Base-by-base conservation (phyloP, 441 rosid species). In the Erodium moschatum region DNA sequence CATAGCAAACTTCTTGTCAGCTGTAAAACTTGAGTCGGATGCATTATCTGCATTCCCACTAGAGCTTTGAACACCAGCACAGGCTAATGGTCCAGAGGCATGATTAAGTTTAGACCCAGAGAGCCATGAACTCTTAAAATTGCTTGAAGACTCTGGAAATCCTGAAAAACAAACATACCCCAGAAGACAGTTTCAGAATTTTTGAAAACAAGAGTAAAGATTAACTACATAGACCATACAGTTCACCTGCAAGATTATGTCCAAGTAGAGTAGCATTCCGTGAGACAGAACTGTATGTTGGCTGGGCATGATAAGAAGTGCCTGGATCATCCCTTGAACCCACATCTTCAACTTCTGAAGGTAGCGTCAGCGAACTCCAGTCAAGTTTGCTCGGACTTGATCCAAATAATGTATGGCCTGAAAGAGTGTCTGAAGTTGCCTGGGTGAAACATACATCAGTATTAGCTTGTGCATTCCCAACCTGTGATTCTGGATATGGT, bases 291-390 rank as follows among this genome's bases (percentile, higher is more conserved):
- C 27, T 65, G 69, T 24, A 67, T 13, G 38, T 29, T n/a, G 75
- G 65, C 67, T 70, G 79, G 38, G 46, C 24, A 66, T 50, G 72
- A 2, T 24, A 24, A 74, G 84, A 69, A 46, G 66, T 56, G 42
- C 73, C 67, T 42, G 66, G 63, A 60, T 70, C 68, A 64, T 69
- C 73, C 67, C 74, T 48, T 29, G 86, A 79, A 73, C 73, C 76
- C 60, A 74, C 78, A 71, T 81, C 85, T 70, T 80, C 83, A 65
- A 71, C 38, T 58, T 80, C 84, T 46, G 80, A 78, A 71, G 86
- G 78, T 42, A 77, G 65, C 29, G 85, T 33, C 70, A 76, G 82
- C 40, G 79, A 72, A 42, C 74, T 79, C 79, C 80, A 70, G 62
- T 77, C 79, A 69, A 60, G 62, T 76, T 52, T 75, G 70, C 71